Base-by-base conservation (phyloP, 306 rosid genomes). In the Cyclanthera cordifolia region DNA sequence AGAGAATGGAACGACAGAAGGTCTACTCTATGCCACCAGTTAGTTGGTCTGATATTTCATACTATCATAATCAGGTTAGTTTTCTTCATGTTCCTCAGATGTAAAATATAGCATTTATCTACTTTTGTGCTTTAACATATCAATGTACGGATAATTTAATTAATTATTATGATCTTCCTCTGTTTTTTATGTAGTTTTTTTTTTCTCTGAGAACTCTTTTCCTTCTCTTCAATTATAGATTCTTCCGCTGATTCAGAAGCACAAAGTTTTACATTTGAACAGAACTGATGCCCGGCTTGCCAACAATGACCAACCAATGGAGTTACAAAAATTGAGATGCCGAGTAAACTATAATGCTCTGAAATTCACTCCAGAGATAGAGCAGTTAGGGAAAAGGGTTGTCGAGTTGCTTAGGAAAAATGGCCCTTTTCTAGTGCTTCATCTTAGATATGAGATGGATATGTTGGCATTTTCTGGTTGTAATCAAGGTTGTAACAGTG, bases 391-490 rank as follows among this genome's bases (percentile, higher is more conserved):
- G 12, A 81, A 76, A 73, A 86, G 82, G 91, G 88, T 88, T 63
- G 87, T 91, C 69, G 68, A 54, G 67, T 86, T 91, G 56, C 74
- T 91, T 54, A 82, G 84, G 76, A 73, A 76, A 79, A 85, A 79
- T n/a, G 95, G 96, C 69, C 90, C 90, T 25, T 88, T 88, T 77
- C 65, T 91, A 74, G 97, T 88, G 16, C 97, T 91, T 73, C 97
- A 91, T 84, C 85, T 91, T 61, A 82, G 96, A 77, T 88, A 86
- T 75, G 96, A 91, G 79, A 88, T 86, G 97, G 97, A 91, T 79
- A 88, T 88, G 96, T 41, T 91, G 75, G 96, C 97, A 19, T 91
- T 85, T 82, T 88, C 97, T 57, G 97, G 97, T 54, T 91, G 95
- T 69, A 88, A 83, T 70, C 86, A 88, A 73, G 97, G 97, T 71